Evolutionary conservation across 2,329 filamentous ascomycete species (phyloP), one percentile per base, ranked within the genome.

Genomic region (Drechslerella dactyloides): DNA sequence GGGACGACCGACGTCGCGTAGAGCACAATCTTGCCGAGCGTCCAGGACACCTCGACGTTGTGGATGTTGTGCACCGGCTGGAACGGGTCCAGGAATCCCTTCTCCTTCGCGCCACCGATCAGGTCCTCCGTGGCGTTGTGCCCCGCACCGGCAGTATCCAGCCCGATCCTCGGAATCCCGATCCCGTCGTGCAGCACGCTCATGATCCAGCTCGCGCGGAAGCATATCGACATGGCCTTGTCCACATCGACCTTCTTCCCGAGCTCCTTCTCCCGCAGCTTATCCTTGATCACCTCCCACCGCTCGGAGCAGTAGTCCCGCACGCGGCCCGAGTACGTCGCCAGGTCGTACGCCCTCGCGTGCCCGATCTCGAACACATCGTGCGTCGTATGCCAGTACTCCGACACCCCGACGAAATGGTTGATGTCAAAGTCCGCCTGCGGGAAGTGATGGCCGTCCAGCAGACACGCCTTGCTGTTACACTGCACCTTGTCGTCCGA

Each of bases 311-410:
- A 99, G 77, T 96, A 97, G 5, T 90, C 86, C 72, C 88, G 85
- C 2, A 97, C 94, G 37, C 89, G 87, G 74, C 89, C 84, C 78
- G 97, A 93, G 76, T 97, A 99, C 0, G 90, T 92, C 73, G 88
- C 86, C 75, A 96, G 90, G 77, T 97, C 92, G 79, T 97, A 99
- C 0, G 90, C 87, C 75, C 90, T 85, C 75, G 90, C 89, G 74
- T 90, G 87, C 2, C 87, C 87, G 82, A 86, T 85, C 69, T 89
- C 86, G 76, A 99, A 97, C 1, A 97, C 89, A 61, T 94, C 92
- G 76, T 99, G 94, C 0, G 94, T 99, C 0, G 93, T 96, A 79
- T 99, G 94, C 93, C 94, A 99, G 80, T 96, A 99, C 78, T 99
- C 94, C 0, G 93, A 97, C 2, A 99, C 93, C 10, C 94, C 94